Conservation (phyloP, 202 grass and related monocot genomes). For the Elaeis oleifera region DNA sequence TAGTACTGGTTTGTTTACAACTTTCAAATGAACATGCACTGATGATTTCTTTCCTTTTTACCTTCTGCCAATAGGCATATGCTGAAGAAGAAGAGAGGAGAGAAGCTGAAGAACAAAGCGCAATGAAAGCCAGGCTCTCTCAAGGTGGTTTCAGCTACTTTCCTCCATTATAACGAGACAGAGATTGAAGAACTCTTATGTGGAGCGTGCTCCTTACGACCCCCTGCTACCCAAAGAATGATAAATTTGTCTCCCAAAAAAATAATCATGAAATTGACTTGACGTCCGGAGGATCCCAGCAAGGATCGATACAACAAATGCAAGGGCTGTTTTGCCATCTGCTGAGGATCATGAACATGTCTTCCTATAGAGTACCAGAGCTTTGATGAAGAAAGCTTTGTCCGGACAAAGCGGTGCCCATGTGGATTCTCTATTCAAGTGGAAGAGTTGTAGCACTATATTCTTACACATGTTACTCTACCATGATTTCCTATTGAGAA, state of each 20-base stretch:
- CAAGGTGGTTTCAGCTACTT: slow-evolving; percentile 84
- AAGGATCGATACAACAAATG: neutral
- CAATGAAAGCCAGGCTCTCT: slow-evolving; percentile 60
- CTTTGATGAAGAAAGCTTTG: slow-evolving; percentile 58
- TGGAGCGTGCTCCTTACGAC: slow-evolving; percentile 2
- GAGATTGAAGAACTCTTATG: slow-evolving; percentile 61
- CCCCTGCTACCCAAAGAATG: slow-evolving; percentile 2
- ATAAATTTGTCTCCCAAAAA: too few relatives aligned
- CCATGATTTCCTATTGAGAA: too few relatives aligned
- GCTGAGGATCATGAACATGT: slow-evolving; percentile 58
- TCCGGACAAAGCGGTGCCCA: slow-evolving; percentile 55
- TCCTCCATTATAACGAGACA: slow-evolving; percentile 71
- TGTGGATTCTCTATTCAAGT: slow-evolving; percentile 90
- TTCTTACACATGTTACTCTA: too few relatives aligned
- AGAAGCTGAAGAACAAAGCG: slow-evolving; percentile 49
- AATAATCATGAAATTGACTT: too few relatives aligned
- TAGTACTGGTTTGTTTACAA: too few relatives aligned
- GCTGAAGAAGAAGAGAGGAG: slow-evolving; percentile 62
- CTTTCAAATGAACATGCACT: too few relatives aligned
- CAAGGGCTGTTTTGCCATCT: slow-evolving; percentile 9
- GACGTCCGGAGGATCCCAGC: slow-evolving; percentile 1
- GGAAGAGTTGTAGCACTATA: slow-evolving; percentile 55
- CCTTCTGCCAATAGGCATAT: slow-evolving; percentile 39
- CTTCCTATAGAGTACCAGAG: slow-evolving; percentile 49
- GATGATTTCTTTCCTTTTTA: slow-evolving; percentile 6